Evolutionary conservation across 495 filamentous ascomycete species (phyloP).

Genomic region (Talaromyces nanjingensis): DNA sequence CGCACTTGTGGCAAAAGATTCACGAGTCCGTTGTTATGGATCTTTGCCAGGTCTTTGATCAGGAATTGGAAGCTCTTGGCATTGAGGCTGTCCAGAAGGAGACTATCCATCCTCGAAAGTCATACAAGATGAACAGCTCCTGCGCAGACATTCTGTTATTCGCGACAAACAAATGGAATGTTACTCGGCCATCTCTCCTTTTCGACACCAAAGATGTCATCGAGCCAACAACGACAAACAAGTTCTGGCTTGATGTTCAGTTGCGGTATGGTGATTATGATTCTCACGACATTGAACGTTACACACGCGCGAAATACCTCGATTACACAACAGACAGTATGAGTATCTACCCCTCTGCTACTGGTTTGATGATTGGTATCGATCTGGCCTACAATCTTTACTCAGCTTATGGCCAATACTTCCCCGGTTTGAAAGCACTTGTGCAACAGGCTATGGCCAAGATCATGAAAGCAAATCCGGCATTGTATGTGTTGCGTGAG

Average conservation of each 20-base stretch:
- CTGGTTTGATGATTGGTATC: slow-evolving; percentile 96
- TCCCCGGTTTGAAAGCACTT: slow-evolving; percentile 94
- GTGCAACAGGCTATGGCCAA: slow-evolving; percentile 98
- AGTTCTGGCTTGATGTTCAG: slow-evolving; percentile 99
- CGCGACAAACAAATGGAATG: slow-evolving; percentile 98
- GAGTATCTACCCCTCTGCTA: slow-evolving; percentile 98
- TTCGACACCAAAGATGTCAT: slow-evolving; percentile 97
- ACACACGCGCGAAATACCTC: slow-evolving; percentile 95
- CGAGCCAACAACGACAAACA: slow-evolving; percentile 92
- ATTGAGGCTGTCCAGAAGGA: slow-evolving; percentile 99
- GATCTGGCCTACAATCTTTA: slow-evolving; percentile 98
- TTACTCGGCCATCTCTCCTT: slow-evolving; percentile 83
- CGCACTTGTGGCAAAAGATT: slow-evolving; percentile 99
- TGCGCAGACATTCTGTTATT: slow-evolving; percentile 98
- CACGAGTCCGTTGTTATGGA: slow-evolving; percentile 99
- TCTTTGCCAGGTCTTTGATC: slow-evolving; percentile 98
- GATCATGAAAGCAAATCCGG: slow-evolving; percentile 99
- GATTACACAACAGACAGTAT: slow-evolving; percentile 99
- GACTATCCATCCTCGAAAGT: slow-evolving; percentile 98
- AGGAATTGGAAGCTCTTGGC: slow-evolving; percentile 90
- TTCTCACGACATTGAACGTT: slow-evolving; percentile 97
- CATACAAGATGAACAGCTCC: slow-evolving; percentile 99
- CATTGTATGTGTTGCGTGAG: slow-evolving; percentile 91
- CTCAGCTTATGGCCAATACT: slow-evolving; percentile 97
- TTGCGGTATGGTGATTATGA: slow-evolving; percentile 98